phyloP scores from a whole-genome alignment of 371 early-diverging fungal species.

The Mucor mucedo region DNA sequence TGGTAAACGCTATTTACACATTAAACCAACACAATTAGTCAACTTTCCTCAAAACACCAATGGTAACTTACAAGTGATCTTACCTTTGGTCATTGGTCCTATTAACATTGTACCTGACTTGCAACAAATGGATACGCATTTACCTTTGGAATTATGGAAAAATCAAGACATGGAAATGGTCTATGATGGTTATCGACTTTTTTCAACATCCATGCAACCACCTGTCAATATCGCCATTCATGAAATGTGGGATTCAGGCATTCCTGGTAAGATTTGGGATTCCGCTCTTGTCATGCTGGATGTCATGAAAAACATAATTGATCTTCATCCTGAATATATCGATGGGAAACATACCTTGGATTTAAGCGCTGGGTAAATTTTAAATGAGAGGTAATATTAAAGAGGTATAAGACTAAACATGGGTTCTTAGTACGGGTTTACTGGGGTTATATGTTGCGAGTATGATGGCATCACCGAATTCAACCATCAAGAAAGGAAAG shows the following conservation, averaged over 20 bases:
- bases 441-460: constrained; percentile 57
- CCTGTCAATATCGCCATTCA: constrained; percentile 47
- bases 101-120: constrained; percentile 22
- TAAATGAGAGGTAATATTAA: neutral
- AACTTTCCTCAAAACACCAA: constrained; percentile 18
- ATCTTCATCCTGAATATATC: constrained; percentile 35
- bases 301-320: constrained; percentile 39
- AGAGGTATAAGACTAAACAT: neutral
- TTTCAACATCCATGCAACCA: constrained; percentile 18
- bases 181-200: constrained; percentile 43
- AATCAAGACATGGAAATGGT: constrained; percentile 31
- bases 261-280: constrained; percentile 72
- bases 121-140: constrained; percentile 1
- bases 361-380: constrained; percentile 59
- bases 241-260: constrained; percentile 62
- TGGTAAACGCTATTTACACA: constrained; percentile 25
- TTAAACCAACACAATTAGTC: constrained; percentile 6
- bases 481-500: constrained; percentile 12
- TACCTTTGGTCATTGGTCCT: constrained; percentile 57
- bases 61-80: constrained; percentile 21
- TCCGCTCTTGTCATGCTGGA: constrained; percentile 61
- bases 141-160: constrained; percentile 39
- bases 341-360: constrained; percentile 54
- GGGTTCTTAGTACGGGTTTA: constrained; percentile 53
- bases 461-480: constrained; percentile 30